A percentile compares a stretch with the other conserved stretches of the same genome.
These are phyloP conservation scores for Phanerodontia chrysosporium DNA, from an alignment of 768 basidiomycete species.

Conservation along the genomic window DNA sequence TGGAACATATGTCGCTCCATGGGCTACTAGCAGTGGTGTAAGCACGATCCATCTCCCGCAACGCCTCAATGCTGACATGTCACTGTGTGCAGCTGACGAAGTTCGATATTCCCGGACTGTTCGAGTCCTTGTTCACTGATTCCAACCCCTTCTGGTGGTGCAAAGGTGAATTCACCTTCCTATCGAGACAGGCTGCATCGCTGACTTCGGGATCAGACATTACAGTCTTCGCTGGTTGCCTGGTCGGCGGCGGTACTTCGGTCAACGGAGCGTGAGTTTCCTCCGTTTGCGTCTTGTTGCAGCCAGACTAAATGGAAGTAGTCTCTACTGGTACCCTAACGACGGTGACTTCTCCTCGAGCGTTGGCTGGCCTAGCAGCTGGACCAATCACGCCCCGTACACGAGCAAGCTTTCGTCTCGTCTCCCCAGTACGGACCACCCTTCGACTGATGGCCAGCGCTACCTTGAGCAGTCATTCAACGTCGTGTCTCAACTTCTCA, in stretches of 20 bases:
- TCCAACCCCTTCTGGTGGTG: slow-evolving; percentile 60
- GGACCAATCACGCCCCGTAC: slow-evolving; percentile 49
- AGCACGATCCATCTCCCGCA: slow-evolving; percentile 8
- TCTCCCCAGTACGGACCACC: slow-evolving; percentile 53
- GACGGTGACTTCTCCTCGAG: slow-evolving; percentile 45
- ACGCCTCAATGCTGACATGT: not conserved
- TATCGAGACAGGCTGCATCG: not conserved
- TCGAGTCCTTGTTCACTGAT: slow-evolving; percentile 63
- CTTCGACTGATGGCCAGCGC: slow-evolving; percentile 55
- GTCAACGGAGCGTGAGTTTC: slow-evolving; percentile 58
- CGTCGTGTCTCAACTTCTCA: slow-evolving; percentile 42
- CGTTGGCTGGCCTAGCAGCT: slow-evolving; percentile 51
- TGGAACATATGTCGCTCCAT: slow-evolving; percentile 49
- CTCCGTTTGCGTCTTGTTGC: not conserved
- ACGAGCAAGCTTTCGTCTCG: slow-evolving; percentile 45
- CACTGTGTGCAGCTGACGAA: slow-evolving; percentile 50
- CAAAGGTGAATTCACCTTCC: slow-evolving; percentile 36
- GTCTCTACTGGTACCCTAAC: slow-evolving; percentile 53
- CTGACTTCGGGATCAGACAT: slow-evolving; percentile 34
- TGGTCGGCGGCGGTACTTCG: slow-evolving; percentile 59
- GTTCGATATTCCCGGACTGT: slow-evolving; percentile 62
- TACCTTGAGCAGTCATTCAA: slow-evolving; percentile 49
- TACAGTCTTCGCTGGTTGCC: slow-evolving; percentile 59
- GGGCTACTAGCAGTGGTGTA: slow-evolving; percentile 45
- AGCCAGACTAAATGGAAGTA: slow-evolving; percentile 1